Conservation (phyloP, 306 rosid species). For the Crataegus laevigata region DNA sequence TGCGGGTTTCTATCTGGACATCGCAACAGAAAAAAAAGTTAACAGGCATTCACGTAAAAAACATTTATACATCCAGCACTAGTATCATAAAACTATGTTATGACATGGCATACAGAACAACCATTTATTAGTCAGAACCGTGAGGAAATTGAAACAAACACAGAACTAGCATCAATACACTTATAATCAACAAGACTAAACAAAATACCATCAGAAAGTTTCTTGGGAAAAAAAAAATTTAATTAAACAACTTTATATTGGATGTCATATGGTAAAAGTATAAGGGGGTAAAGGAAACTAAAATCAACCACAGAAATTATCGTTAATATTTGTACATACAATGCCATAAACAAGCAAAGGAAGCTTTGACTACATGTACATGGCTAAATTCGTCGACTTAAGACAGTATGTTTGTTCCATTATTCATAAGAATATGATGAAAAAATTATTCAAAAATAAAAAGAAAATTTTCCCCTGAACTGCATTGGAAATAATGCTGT, state of each 20-base stretch:
- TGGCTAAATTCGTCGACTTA: neutral
- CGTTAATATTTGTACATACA: neutral
- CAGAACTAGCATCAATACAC: neutral
- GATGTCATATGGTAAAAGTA: neutral
- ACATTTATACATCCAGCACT: neutral
- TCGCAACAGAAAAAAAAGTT: conserved; percentile 10
- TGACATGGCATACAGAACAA: neutral
- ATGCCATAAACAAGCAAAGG: neutral
- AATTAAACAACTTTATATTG: neutral
- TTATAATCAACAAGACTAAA: neutral
- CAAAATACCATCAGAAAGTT: neutral
- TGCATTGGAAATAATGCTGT: conserved; percentile 10
- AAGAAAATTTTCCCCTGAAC: neutral
- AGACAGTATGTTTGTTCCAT: neutral
- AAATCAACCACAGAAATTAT: neutral
- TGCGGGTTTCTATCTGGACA: conserved; percentile 84
- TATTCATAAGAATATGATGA: neutral
- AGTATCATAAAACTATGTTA: neutral
- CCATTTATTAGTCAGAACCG: neutral
- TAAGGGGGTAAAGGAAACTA: neutral
- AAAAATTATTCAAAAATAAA: neutral
- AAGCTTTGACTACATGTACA: neutral
- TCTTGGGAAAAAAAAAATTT: neutral
- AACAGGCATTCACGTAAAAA: conserved; percentile 7
- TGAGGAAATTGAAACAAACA: neutral